A percentile compares a stretch with the other conserved stretches of the same genome.
phyloP scores from a whole-genome alignment of 805 yeast genomes.

The Saturnispora serradocipensis region DNA sequence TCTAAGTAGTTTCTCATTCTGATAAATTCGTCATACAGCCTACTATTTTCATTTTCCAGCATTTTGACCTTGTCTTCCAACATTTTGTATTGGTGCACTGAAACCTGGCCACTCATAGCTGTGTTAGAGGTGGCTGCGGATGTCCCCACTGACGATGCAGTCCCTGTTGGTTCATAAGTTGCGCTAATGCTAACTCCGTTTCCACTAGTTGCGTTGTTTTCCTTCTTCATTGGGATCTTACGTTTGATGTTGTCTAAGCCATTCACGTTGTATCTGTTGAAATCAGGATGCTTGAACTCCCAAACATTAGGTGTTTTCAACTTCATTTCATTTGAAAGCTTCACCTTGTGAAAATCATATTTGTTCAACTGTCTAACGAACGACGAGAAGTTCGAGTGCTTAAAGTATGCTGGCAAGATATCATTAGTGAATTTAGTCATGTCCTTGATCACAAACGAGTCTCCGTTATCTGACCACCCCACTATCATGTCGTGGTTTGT shows the following conservation, averaged over 20 bases:
- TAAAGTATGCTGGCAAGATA: constrained; percentile 85
- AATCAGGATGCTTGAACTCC: constrained; percentile 93
- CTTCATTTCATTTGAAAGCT: constrained; percentile 53
- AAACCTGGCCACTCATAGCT: constrained; percentile 12
- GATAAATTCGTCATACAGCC: constrained; percentile 27
- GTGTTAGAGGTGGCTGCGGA: background rate
- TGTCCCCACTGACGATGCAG: background rate
- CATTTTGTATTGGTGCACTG: constrained; percentile 19
- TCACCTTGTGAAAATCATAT: constrained; percentile 95
- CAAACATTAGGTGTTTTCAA: constrained; percentile 62
- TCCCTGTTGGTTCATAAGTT: background rate
- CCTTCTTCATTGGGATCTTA: constrained; percentile 49
- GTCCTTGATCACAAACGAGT: constrained; percentile 80
- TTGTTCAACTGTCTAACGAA: constrained; percentile 94
- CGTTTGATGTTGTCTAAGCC: constrained; percentile 81
- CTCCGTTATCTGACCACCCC: constrained; percentile 80
- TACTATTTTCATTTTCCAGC: constrained; percentile 23
- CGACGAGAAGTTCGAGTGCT: constrained; percentile 89
- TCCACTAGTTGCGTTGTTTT: constrained; percentile 9
- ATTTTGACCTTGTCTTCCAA: constrained; percentile 24
- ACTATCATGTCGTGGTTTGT: constrained; percentile 69
- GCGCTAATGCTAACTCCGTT: background rate
- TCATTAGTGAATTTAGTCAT: constrained; percentile 85
- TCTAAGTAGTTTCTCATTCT: constrained; percentile 29
- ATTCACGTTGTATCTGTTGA: constrained; percentile 65